Conservation (phyloP, 345 rosid species). For the Nephelium lappaceum region DNA sequence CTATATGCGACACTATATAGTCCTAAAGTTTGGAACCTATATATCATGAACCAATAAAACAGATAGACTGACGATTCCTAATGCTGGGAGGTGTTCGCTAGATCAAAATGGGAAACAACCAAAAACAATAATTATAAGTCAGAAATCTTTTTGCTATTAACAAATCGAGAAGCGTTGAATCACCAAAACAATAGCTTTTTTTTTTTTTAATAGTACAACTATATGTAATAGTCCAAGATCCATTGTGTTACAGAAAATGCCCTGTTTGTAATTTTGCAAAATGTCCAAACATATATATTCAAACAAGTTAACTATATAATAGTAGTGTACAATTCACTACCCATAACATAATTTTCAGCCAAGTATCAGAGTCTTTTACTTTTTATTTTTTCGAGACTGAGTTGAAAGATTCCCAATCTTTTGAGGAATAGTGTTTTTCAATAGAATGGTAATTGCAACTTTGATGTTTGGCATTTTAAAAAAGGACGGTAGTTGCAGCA, state of each 20-base stretch:
- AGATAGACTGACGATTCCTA: too few relatives aligned
- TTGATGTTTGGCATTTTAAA: not conserved
- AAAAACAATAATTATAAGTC: slow-evolving; percentile 18
- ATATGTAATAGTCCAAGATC: too few relatives aligned
- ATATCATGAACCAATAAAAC: too few relatives aligned
- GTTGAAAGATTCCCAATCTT: not conserved
- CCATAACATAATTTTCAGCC: too few relatives aligned
- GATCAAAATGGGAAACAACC: slow-evolving; percentile 16
- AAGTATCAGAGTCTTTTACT: not conserved
- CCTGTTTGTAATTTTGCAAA: not conserved
- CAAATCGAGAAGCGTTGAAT: too few relatives aligned
- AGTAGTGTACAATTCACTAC: not conserved
- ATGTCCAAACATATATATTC: too few relatives aligned
- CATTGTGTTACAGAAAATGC: too few relatives aligned
- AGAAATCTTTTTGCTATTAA: not conserved
- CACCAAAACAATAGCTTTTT: too few relatives aligned
- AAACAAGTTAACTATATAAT: not conserved
- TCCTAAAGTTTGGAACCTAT: too few relatives aligned
- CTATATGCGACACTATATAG: too few relatives aligned
- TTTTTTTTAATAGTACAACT: not conserved
- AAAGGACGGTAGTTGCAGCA: not conserved
- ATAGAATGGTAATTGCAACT: not conserved
- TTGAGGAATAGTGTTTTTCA: not conserved
- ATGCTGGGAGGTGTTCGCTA: slow-evolving; percentile 4
- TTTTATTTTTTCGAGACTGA: not conserved